Evolutionary conservation across 1,284 basidiomycete genomes (phyloP).

Genomic region (Rhizopogon parksii): DNA sequence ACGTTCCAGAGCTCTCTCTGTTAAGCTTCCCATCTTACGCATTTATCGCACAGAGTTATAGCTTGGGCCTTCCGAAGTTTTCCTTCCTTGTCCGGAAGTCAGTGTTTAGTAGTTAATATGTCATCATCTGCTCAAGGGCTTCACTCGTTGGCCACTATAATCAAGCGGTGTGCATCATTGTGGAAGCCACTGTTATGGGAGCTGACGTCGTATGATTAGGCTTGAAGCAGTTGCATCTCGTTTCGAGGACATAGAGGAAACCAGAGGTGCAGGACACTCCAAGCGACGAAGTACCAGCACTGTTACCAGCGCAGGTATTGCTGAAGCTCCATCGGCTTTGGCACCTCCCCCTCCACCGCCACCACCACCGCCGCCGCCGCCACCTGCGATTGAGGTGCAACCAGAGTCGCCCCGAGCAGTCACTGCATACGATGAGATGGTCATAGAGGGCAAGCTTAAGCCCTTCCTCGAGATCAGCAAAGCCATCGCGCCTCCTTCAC

Average conservation of each 20-base stretch:
- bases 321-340: constrained; percentile 35
- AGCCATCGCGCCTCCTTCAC: constrained; percentile 60
- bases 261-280: constrained; percentile 37
- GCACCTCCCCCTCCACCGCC: constrained; percentile 37
- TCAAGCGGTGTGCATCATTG: constrained; percentile 60
- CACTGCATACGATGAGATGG: constrained; percentile 66
- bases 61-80: too few species aligned
- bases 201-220: constrained; percentile 31
- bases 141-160: constrained; percentile 71
- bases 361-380: constrained; percentile 31
- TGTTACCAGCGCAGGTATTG: constrained; percentile 26
- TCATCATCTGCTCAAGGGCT: constrained; percentile 42
- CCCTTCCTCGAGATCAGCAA: constrained; percentile 73
- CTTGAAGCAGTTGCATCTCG: constrained; percentile 92
- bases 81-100: not conserved
- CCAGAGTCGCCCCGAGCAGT: constrained; percentile 54
- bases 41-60: not conserved
- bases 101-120: constrained; percentile 11
- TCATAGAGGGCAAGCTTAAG: constrained; percentile 67
- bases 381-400: constrained; percentile 30
- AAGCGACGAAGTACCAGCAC: constrained; percentile 22
- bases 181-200: not conserved
- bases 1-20: not conserved
- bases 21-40: not conserved
- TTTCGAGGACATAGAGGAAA: constrained; percentile 77